These are phyloP conservation scores for Aquilaria malaccensis DNA, from an alignment of 345 rosid species.

Conservation along the genomic window DNA sequence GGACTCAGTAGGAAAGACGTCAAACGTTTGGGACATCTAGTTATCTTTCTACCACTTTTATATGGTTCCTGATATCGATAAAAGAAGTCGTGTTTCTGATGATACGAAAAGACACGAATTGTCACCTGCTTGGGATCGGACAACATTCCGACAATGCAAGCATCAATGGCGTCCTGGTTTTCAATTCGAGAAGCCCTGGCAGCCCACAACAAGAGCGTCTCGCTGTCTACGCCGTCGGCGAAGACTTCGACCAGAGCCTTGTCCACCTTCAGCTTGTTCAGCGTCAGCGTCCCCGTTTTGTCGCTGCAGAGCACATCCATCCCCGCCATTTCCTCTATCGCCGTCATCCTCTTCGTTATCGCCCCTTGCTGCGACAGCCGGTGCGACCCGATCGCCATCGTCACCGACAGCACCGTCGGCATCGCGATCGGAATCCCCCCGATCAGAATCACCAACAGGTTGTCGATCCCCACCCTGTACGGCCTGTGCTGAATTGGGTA, in stretches of 20 bases:
- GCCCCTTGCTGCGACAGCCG: slow-evolving; percentile 91
- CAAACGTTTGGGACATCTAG: too few relatives aligned
- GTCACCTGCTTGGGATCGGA: slow-evolving; percentile 69
- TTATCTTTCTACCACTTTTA: too few relatives aligned
- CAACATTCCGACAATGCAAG: slow-evolving; percentile 86
- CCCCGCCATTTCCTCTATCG: slow-evolving; percentile 99
- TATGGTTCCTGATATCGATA: too few relatives aligned
- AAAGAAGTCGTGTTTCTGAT: too few relatives aligned
- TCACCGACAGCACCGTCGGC: slow-evolving; percentile 95
- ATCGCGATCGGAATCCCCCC: slow-evolving; percentile 98
- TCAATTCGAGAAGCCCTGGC: slow-evolving; percentile 91
- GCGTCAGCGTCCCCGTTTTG: slow-evolving; percentile 92
- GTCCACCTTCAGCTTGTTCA: slow-evolving; percentile 94
- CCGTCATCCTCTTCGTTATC: slow-evolving; percentile 96
- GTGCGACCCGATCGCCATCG: slow-evolving; percentile 98
- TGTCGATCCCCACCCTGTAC: slow-evolving; percentile 86
- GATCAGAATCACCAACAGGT: slow-evolving; percentile 89
- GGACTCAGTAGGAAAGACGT: too few relatives aligned
- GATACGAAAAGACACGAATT: too few relatives aligned
- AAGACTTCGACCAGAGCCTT: slow-evolving; percentile 78
- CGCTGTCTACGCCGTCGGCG: slow-evolving; percentile 32
- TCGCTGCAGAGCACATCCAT: slow-evolving; percentile 98
- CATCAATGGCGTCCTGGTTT: slow-evolving; percentile 96
- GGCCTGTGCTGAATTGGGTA: slow-evolving; percentile 61
- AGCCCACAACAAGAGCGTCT: slow-evolving; percentile 48